Evolutionary conservation across 2,329 filamentous ascomycete species (phyloP).

Genomic region (Colletotrichum australisinense): DNA sequence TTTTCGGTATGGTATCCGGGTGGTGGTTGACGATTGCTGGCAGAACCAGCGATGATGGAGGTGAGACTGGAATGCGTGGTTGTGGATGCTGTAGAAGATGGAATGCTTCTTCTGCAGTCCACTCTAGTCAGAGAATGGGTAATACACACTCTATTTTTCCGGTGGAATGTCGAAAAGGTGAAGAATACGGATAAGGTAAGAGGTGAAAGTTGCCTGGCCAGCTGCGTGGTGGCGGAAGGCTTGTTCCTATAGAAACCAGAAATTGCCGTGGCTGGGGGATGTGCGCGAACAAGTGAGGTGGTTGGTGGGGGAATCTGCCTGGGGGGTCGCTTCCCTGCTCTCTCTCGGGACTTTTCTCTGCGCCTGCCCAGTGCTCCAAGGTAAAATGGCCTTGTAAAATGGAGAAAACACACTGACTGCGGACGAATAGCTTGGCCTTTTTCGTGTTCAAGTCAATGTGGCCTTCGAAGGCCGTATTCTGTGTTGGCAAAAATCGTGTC

Average conservation of each 20-base stretch:
- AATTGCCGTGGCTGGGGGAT: constrained; percentile 39
- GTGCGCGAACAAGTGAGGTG: constrained; percentile 27
- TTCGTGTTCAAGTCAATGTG: not conserved
- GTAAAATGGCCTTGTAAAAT: not conserved
- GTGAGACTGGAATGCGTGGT: constrained; percentile 6
- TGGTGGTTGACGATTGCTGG: not conserved
- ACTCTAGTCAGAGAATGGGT: not conserved
- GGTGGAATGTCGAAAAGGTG: constrained; percentile 2
- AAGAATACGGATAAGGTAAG: constrained; percentile 12
- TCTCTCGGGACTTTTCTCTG: not conserved
- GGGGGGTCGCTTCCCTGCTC: constrained; percentile 6
- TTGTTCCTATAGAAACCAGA: constrained; percentile 43
- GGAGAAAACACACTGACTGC: not conserved
- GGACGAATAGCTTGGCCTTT: not conserved
- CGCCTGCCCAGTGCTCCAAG: not conserved
- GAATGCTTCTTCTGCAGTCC: constrained; percentile 21
- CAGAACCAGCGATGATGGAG: constrained; percentile 1
- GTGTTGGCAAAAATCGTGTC: too few species aligned
- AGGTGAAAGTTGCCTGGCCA: constrained; percentile 26
- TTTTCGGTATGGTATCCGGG: not conserved
- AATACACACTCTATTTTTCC: not conserved
- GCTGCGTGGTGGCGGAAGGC: constrained; percentile 10
- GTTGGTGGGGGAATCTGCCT: constrained; percentile 32
- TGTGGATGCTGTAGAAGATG: constrained; percentile 2
- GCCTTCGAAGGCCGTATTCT: not conserved